Percentiles rank a stretch among this genome's conserved stretches.
Conservation (phyloP, 176 grass and related monocot species). For the Typha latifolia region DNA sequence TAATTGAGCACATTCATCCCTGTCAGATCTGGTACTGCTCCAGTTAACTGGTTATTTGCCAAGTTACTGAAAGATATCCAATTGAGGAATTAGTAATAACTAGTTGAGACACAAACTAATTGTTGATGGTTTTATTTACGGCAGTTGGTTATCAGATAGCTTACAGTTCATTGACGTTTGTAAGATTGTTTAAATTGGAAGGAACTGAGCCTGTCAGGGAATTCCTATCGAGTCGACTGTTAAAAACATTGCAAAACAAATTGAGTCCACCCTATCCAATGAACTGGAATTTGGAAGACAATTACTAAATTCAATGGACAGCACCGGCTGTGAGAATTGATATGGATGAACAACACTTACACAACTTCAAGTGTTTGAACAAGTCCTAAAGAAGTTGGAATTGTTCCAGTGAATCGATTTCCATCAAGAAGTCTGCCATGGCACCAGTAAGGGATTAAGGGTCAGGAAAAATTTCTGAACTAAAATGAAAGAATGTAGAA, state of each 20-base stretch:
- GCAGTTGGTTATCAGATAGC: conserved; percentile 6
- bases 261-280: conserved; percentile 1
- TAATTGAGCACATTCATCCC: conserved; percentile 54
- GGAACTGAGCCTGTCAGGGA: conserved; percentile 53
- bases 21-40: conserved; percentile 58
- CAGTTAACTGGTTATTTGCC: conserved; percentile 73
- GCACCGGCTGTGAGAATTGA: background rate
- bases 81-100: conserved; percentile 11
- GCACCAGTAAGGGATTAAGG: background rate
- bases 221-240: conserved; percentile 76
- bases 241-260: conserved; percentile 10
- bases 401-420: conserved; percentile 56
- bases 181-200: conserved; percentile 62
- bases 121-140: background rate
- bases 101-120: background rate
- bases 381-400: conserved; percentile 64
- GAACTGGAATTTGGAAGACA: background rate
- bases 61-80: conserved; percentile 53
- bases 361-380: conserved; percentile 61
- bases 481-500: background rate
- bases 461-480: background rate
- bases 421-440: conserved; percentile 75
- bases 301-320: background rate
- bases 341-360: conserved; percentile 38
- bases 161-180: conserved; percentile 68